These are phyloP conservation scores for Thuidium tamariscinum DNA, from an alignment of 225 moss, liverwort and hornwort species.

Conservation along the genomic window DNA sequence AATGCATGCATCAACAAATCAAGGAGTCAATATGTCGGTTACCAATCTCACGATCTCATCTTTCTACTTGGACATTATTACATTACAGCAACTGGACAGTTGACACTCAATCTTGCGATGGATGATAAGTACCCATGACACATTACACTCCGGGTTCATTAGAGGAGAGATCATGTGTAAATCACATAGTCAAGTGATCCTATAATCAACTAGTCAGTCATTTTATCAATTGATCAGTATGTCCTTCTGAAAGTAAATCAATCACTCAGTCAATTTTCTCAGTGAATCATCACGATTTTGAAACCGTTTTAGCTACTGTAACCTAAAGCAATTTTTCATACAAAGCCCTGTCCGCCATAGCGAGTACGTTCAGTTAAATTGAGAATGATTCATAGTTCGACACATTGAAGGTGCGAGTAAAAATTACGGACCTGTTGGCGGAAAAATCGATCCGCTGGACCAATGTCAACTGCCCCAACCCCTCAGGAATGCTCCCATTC, in stretches of 20 bases:
- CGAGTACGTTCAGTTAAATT: no score
- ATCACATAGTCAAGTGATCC: not conserved
- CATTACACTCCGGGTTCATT: not conserved
- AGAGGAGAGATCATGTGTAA: not conserved
- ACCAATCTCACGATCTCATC: not conserved
- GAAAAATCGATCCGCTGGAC: constrained; percentile 34
- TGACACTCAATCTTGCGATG: not conserved
- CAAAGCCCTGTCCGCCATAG: not conserved
- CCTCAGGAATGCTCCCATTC: constrained; percentile 23
- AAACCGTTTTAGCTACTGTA: not conserved
- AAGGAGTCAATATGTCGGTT: not conserved
- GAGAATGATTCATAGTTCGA: not conserved
- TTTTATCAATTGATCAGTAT: not conserved
- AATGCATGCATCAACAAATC: not conserved
- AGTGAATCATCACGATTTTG: not conserved
- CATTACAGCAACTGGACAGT: no score
- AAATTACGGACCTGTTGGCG: not conserved
- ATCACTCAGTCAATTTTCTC: not conserved
- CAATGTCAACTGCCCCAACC: constrained; percentile 1
- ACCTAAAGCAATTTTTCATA: not conserved
- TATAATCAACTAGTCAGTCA: not conserved
- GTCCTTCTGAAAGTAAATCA: not conserved
- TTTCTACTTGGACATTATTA: not conserved
- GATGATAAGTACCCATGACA: not conserved
- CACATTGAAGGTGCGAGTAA: not conserved